Evolutionary conservation across 352 stramenopile genomes (phyloP).

Genomic region (Pythium pyrilobum): DNA sequence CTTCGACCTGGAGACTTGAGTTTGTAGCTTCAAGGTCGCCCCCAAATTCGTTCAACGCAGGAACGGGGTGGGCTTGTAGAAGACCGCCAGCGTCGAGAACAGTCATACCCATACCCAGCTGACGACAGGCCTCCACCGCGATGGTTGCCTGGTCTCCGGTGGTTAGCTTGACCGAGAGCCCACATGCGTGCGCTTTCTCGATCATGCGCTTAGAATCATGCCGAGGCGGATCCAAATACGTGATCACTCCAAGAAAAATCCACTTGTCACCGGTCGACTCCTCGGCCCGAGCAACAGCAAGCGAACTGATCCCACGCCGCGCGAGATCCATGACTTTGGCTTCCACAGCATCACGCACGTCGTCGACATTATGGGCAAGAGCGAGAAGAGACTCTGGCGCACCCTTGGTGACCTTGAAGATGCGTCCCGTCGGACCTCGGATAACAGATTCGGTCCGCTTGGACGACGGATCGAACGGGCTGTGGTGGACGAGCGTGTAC

Average conservation of each 20-base stretch:
- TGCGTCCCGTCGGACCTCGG: constrained; percentile 57
- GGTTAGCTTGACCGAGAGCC: constrained; percentile 96
- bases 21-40: not conserved
- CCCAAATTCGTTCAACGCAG: not conserved
- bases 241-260: constrained; percentile 94
- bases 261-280: constrained; percentile 74
- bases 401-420: constrained; percentile 94
- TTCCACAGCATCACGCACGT: constrained; percentile 84
- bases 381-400: constrained; percentile 91
- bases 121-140: constrained; percentile 89
- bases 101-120: constrained; percentile 89
- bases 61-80: too few species aligned
- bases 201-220: constrained; percentile 94
- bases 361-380: constrained; percentile 64
- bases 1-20: constrained; percentile 52
- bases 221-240: constrained; percentile 94
- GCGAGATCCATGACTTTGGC: constrained; percentile 87
- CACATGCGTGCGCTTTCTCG: constrained; percentile 82
- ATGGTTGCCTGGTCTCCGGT: constrained; percentile 95
- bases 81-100: constrained; percentile 77
- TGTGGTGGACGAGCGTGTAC: constrained; percentile 80
- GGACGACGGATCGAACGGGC: constrained; percentile 75
- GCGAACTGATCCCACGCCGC: constrained; percentile 79
- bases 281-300: constrained; percentile 83
- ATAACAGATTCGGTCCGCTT: constrained; percentile 94